Conservation (phyloP, 2,329 filamentous ascomycete genomes). For the Alternaria solani region DNA sequence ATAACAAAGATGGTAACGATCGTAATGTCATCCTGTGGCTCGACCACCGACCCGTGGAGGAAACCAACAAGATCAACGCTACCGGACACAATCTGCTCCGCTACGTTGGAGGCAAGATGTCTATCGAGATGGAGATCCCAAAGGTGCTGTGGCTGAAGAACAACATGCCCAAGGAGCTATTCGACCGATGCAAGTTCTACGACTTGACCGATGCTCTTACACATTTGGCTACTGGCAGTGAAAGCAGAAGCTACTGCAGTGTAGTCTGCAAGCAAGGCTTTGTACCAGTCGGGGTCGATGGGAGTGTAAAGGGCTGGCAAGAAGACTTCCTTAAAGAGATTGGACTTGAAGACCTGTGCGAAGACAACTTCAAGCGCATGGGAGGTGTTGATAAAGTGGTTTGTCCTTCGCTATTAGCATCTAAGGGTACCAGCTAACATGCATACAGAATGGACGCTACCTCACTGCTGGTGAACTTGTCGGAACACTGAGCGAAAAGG, state of each 20-base stretch:
- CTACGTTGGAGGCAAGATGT: conserved; percentile 98
- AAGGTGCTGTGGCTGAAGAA: conserved; percentile 99
- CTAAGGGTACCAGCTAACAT: conserved; percentile 41
- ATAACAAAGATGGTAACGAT: conserved; percentile 77
- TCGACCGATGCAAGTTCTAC: conserved; percentile 95
- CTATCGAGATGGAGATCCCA: conserved; percentile 99
- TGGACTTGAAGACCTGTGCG: conserved; percentile 81
- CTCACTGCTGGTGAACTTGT: conserved; percentile 91
- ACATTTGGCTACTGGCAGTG: conserved; percentile 89
- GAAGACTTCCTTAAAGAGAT: conserved; percentile 90
- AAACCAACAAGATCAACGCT: conserved; percentile 92
- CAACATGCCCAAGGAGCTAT: conserved; percentile 91
- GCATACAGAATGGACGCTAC: conserved; percentile 88
- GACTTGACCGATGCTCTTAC: conserved; percentile 93
- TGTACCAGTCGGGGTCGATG: conserved; percentile 95
- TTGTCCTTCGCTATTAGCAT: conserved; percentile 56
- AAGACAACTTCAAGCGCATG: conserved; percentile 91
- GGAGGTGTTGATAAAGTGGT: conserved; percentile 95
- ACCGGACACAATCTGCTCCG: conserved; percentile 91
- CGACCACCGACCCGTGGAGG: conserved; percentile 88
- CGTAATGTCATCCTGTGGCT: conserved; percentile 98
- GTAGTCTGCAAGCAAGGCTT: conserved; percentile 97
- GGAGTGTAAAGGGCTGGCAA: conserved; percentile 98
- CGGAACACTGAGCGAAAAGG: conserved; percentile 82
- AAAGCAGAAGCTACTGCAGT: conserved; percentile 93